Conservation (phyloP, 306 rosid species). For the Citrullus colocynthis region DNA sequence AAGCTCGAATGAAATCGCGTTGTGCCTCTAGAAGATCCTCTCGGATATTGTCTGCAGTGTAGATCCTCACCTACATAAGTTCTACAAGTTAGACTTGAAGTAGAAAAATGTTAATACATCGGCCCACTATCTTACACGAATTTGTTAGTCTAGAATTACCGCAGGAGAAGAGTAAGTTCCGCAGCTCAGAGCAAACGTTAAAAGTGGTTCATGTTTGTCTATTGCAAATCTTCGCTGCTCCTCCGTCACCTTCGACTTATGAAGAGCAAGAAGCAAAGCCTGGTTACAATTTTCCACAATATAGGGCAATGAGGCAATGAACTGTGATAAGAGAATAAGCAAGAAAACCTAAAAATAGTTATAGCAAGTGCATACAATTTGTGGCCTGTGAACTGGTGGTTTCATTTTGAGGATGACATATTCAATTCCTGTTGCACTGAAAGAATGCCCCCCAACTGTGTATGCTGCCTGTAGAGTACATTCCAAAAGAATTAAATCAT, state of each 20-base stretch:
- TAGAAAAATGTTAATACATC: not conserved
- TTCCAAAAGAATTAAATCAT: not conserved
- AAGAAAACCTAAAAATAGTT: not conserved
- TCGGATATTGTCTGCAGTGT: constrained; percentile 37
- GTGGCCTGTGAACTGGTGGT: constrained; percentile 74
- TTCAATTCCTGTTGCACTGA: constrained; percentile 57
- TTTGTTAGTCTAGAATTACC: constrained; percentile 21
- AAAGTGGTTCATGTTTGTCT: constrained; percentile 37
- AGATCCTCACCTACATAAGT: constrained; percentile 33
- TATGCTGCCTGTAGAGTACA: constrained; percentile 39
- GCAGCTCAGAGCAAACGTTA: constrained; percentile 52
- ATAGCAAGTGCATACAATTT: constrained; percentile 33
- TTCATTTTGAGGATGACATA: constrained; percentile 54
- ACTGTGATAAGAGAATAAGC: constrained; percentile 1
- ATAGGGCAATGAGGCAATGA: constrained; percentile 13
- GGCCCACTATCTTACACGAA: not conserved
- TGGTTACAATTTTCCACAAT: constrained; percentile 11
- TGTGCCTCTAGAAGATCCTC: constrained; percentile 63
- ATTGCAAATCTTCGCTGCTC: constrained; percentile 45
- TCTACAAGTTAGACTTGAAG: not conserved
- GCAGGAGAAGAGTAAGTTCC: constrained; percentile 68
- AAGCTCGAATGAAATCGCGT: constrained; percentile 48
- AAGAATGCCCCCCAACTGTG: constrained; percentile 62
- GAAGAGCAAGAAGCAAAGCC: constrained; percentile 78
- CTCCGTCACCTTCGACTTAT: constrained; percentile 52